Base-by-base conservation (phyloP, 139 green algal genomes). In the Eudorina sp. region DNA sequence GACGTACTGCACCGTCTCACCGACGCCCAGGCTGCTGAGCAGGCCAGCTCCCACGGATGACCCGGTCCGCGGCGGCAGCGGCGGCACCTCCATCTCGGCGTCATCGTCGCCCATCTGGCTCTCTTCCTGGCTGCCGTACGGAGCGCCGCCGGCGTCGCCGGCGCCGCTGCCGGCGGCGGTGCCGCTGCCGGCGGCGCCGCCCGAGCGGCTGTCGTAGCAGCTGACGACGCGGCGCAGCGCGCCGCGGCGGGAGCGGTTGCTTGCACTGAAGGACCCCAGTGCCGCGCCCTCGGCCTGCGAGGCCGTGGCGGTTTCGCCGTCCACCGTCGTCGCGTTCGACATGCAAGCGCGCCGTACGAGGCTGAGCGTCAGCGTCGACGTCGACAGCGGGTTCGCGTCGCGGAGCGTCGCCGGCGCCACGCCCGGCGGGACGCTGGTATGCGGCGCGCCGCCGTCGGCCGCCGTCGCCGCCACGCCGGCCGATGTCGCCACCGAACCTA, bases 171-270 rank as follows among this genome's bases (percentile, higher is more conserved):
- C 62, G 2, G 16, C 23, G 31, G 27, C 62, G 19, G n/a, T n/a
- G n/a, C 55, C 55, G 7, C 23, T 66, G 55, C 27, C 31, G 62
- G 27, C 62, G 2, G 16, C 23, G 31, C 62, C 62, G 19, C 58
- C 11, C 6, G 58, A 69, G 58, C 14, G 9, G 58, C 58, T 69
- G 58, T 75, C 66, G 66, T 75, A 75, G 66, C 66, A 75, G 31
- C 66, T 75, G 34, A 75, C 66, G 34, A 75, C 66, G 9, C 66
- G 66, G n/a, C 66, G 66, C 66, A 75, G 66, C 66, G 14, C 11
- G 38, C 66, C 66, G 31, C 66, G 66, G 34, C 66, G n/a, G 31
- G 66, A 75, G 13, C 5, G 36, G 66, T 72, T 72, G 62, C 19
- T 72, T 11, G 27, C 62, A 3, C 27, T 72, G 19, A 72, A 72